Evolutionary conservation across 2,329 filamentous ascomycete species (phyloP).

Genomic region (Emergomyces pasteurianus): DNA sequence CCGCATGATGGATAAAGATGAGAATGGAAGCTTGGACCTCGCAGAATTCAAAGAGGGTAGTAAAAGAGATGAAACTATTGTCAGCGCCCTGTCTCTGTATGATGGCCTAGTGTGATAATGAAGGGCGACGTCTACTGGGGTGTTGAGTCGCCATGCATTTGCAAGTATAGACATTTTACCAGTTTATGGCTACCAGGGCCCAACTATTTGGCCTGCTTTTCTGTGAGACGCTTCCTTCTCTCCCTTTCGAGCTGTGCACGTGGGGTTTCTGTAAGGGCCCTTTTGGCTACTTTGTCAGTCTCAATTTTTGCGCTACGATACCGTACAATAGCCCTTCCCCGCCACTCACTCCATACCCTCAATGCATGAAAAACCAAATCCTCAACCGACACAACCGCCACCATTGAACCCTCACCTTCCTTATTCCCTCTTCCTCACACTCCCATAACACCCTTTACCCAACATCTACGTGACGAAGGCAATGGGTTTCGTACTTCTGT

Average conservation of each 20-base stretch:
- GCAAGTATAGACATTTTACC: not conserved
- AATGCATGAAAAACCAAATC: not conserved
- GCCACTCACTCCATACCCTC: too few species aligned
- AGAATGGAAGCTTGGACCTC: conserved; percentile 94
- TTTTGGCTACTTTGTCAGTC: not conserved
- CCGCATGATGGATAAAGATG: conserved; percentile 99
- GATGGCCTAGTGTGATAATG: conserved; percentile 69
- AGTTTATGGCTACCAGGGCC: not conserved
- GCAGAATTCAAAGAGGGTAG: conserved; percentile 98
- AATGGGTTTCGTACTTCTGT: not conserved
- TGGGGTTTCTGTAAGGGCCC: not conserved
- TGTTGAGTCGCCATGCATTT: not conserved
- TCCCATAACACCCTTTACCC: not conserved
- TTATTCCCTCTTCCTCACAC: not conserved
- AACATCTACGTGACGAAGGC: not conserved
- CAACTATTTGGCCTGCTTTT: not conserved
- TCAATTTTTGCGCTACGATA: not conserved
- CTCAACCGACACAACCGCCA: not conserved
- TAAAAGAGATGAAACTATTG: conserved; percentile 97
- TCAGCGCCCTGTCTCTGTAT: conserved; percentile 90
- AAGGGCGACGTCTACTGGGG: not conserved
- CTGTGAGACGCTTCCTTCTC: not conserved
- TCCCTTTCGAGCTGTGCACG: not conserved
- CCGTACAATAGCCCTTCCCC: not conserved
- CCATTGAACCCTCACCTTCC: not conserved